Evolutionary conservation across 768 basidiomycete genomes (phyloP).

Genomic region (Trametes sanguinea): DNA sequence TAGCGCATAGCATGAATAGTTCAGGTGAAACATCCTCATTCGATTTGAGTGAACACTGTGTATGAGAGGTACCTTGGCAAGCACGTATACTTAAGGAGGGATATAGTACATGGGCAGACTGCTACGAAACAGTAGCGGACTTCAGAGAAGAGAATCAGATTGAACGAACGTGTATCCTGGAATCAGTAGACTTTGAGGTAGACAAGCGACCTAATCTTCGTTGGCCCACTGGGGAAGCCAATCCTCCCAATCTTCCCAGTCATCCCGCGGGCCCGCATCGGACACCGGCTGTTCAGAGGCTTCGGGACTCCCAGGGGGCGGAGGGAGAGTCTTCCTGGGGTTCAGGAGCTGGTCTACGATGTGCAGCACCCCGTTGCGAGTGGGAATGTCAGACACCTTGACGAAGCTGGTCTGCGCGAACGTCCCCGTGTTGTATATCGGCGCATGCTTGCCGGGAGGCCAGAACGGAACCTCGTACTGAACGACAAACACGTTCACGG

Average conservation of each 20-base stretch:
- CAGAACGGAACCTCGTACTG: conserved; percentile 42
- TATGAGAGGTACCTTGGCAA: no score
- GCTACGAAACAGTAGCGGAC: no score
- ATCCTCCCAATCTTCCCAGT: conserved; percentile 50
- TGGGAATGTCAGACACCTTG: conserved; percentile 47
- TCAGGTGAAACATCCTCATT: no score
- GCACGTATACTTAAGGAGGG: no score
- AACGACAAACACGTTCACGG: conserved; percentile 48
- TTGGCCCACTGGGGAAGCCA: conserved; percentile 53
- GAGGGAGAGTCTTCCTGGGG: conserved; percentile 29
- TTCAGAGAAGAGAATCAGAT: neutral
- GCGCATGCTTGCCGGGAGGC: conserved; percentile 37
- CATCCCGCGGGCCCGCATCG: conserved; percentile 17
- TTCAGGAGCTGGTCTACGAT: conserved; percentile 44
- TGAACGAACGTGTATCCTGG: neutral
- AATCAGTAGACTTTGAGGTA: neutral
- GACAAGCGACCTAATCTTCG: conserved; percentile 29
- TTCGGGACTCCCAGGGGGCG: neutral
- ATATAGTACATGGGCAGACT: no score
- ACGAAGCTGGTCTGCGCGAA: conserved; percentile 44
- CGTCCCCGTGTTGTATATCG: conserved; percentile 39
- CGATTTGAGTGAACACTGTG: no score
- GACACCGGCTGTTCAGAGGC: neutral
- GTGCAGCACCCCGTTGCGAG: conserved; percentile 61
- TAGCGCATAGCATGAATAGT: no score